A percentile compares a stretch with the other conserved stretches of the same genome.
phyloP scores from a whole-genome alignment of 2,329 filamentous ascomycete species.

The Beauveria sp. region DNA sequence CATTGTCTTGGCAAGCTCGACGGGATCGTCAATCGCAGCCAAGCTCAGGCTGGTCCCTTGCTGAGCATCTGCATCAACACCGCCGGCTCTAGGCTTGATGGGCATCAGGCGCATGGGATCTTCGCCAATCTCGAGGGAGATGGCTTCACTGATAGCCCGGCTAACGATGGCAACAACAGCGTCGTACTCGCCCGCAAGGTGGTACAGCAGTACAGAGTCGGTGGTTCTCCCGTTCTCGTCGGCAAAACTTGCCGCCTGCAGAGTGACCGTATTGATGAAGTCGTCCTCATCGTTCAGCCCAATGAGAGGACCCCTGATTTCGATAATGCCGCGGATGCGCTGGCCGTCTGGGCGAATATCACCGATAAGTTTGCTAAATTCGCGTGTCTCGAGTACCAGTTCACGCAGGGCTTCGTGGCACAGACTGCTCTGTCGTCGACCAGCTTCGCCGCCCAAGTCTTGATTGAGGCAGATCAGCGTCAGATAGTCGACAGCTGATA shows the following conservation, averaged over 20 bases:
- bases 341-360: conserved; percentile 83
- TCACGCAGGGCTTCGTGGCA: conserved; percentile 92
- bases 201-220: conserved; percentile 89
- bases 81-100: conserved; percentile 60
- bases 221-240: conserved; percentile 91
- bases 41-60: conserved; percentile 52
- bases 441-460: conserved; percentile 67
- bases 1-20: conserved; percentile 53
- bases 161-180: conserved; percentile 88
- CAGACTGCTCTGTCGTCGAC: conserved; percentile 68
- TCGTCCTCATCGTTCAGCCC: conserved; percentile 71
- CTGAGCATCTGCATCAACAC: conserved; percentile 29
- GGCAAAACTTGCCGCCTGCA: conserved; percentile 84
- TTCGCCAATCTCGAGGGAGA: conserved; percentile 79
- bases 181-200: conserved; percentile 91
- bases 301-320: conserved; percentile 76
- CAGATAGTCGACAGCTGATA: conserved; percentile 89
- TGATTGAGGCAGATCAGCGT: conserved; percentile 85
- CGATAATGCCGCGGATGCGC: conserved; percentile 78
- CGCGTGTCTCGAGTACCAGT: conserved; percentile 90
- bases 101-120: conserved; percentile 72
- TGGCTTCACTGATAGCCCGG: conserved; percentile 79
- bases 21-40: conserved; percentile 52
- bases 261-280: conserved; percentile 84
- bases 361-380: conserved; percentile 88